Evolutionary conservation across 345 rosid genomes (phyloP).

Genomic region (Citropsis articulata): DNA sequence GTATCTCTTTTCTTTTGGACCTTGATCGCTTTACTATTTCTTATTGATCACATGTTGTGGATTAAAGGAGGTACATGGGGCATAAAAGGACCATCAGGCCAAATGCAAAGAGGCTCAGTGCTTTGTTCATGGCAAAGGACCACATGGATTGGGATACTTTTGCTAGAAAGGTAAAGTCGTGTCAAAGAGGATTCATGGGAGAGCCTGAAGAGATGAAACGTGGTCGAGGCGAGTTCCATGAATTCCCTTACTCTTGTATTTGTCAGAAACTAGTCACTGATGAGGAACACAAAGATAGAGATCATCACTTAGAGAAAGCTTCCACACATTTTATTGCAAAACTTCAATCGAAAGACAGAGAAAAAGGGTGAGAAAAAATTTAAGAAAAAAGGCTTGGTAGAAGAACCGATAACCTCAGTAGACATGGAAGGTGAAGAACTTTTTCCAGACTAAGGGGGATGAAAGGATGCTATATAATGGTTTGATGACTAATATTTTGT

Average conservation of each 20-base stretch:
- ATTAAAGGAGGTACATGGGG: slow-evolving; percentile 84
- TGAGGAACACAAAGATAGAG: slow-evolving; percentile 15
- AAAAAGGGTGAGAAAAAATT: slow-evolving; percentile 21
- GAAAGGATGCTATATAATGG: neutral
- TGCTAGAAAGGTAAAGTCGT: slow-evolving; percentile 75
- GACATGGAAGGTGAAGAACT: slow-evolving; percentile 31
- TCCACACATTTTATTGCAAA: slow-evolving; percentile 1
- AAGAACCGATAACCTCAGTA: slow-evolving; percentile 20
- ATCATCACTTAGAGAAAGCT: slow-evolving; percentile 1
- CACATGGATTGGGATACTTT: slow-evolving; percentile 81
- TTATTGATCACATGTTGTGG: slow-evolving; percentile 9
- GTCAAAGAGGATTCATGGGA: slow-evolving; percentile 96
- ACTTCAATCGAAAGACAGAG: slow-evolving; percentile 11
- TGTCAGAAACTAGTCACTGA: slow-evolving; percentile 57
- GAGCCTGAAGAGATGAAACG: slow-evolving; percentile 89
- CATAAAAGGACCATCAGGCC: slow-evolving; percentile 97
- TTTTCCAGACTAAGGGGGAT: slow-evolving; percentile 31
- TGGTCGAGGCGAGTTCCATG: slow-evolving; percentile 89
- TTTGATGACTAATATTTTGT: neutral
- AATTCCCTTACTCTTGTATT: slow-evolving; percentile 77
- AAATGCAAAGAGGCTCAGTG: slow-evolving; percentile 83
- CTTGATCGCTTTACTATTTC: neutral
- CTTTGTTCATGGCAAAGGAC: slow-evolving; percentile 63
- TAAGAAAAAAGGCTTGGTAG: slow-evolving; percentile 22
- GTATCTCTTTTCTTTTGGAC: neutral